Evolutionary conservation across 2,329 filamentous ascomycete species (phyloP).

Genomic region (Didymella lethalis): DNA sequence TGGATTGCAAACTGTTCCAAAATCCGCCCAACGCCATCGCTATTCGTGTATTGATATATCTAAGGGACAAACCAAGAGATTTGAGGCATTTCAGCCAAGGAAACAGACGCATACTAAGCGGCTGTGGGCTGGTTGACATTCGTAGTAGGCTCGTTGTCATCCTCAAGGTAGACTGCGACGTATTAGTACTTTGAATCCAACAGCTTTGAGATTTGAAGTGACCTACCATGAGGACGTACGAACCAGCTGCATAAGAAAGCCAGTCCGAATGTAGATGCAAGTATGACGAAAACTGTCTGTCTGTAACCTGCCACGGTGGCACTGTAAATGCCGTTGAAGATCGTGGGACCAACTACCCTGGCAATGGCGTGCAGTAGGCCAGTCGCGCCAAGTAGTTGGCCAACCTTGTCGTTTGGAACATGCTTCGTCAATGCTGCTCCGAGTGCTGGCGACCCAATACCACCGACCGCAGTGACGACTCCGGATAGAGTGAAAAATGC

Average conservation of each 20-base stretch:
- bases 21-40: slow-evolving; percentile 5
- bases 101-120: slow-evolving; percentile 4
- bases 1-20: neutral
- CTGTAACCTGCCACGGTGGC: slow-evolving; percentile 79
- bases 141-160: slow-evolving; percentile 4
- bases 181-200: neutral
- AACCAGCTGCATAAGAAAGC: slow-evolving; percentile 74
- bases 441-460: slow-evolving; percentile 83
- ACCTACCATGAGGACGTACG: slow-evolving; percentile 76
- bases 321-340: slow-evolving; percentile 88
- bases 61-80: neutral
- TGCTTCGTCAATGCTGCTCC: slow-evolving; percentile 90
- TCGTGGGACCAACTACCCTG: slow-evolving; percentile 77
- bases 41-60: neutral
- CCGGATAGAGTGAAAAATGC: slow-evolving; percentile 75
- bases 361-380: slow-evolving; percentile 85
- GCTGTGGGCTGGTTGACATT: neutral
- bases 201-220: no score
- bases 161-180: slow-evolving; percentile 14
- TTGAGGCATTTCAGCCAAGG: neutral
- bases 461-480: slow-evolving; percentile 77
- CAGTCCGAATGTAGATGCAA: slow-evolving; percentile 71
- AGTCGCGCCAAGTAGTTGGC: slow-evolving; percentile 86
- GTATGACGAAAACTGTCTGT: slow-evolving; percentile 82
- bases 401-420: slow-evolving; percentile 80